These are phyloP conservation scores for Colletotrichum camelliae DNA, from an alignment of 2,329 filamentous ascomycete genomes.

Conservation along the genomic window DNA sequence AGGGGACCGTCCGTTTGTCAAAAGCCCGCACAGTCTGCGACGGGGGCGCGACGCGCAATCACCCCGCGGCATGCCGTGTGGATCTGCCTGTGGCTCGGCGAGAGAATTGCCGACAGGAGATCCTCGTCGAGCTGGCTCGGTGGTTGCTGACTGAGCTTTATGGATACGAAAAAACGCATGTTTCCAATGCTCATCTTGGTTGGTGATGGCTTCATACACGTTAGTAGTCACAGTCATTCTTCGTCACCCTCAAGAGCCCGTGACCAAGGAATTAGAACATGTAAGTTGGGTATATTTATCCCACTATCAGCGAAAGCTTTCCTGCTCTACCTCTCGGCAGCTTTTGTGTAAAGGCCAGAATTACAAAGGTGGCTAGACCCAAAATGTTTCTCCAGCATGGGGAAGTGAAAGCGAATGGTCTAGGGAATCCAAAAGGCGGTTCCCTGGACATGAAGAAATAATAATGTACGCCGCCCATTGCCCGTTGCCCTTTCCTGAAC, in stretches of 20 bases:
- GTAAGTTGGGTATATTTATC: not conserved
- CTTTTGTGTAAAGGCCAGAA: not conserved
- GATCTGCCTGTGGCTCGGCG: not conserved
- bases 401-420: not conserved
- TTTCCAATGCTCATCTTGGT: not conserved
- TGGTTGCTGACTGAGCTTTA: not conserved
- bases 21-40: not conserved
- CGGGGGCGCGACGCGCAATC: conserved; percentile 1
- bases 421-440: not conserved
- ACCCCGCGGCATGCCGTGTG: not conserved
- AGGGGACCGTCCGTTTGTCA: not conserved
- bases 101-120: not conserved
- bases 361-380: not conserved
- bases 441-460: not conserved
- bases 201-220: not conserved
- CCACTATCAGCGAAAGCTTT: not conserved
- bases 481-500: conserved; percentile 7
- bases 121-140: not conserved
- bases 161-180: not conserved
- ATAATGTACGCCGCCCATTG: conserved; percentile 7
- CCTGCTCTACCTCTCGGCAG: not conserved
- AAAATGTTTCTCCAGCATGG: not conserved
- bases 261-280: not conserved
- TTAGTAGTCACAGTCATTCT: not conserved
- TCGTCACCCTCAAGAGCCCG: rapidly evolving